Evolutionary conservation across 2,329 filamentous ascomycete species (phyloP), one percentile per base, ranked within the genome.

Genomic region (Penicillium concentricum): DNA sequence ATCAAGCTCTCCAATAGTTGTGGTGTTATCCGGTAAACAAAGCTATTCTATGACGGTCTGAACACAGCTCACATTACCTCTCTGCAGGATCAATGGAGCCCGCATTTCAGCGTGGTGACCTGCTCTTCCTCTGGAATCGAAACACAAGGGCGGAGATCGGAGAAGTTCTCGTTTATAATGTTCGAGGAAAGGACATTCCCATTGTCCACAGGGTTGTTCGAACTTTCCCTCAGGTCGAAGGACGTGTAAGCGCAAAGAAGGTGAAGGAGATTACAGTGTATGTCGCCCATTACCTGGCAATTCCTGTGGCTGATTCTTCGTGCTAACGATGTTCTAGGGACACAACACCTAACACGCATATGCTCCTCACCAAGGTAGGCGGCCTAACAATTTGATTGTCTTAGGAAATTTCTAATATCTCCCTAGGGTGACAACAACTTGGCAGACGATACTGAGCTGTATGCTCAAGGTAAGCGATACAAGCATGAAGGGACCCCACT

Each of bases 191-290:
- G 81, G 90, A 96, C 64, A 97, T 99, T 62, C 94, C 94, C 30
- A 99, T 99, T 75, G 94, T 99, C 64, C 94, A 99, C 79, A 82
- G 94, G 49, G 84, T 97, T 10, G 89, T 97, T 53, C 85, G 92
- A 76, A 81, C 81, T 62, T 87, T 85, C 74, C 72, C 73, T 2
- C 84, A 84, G 57, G 64, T 75, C 10, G 70, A 73, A 51, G 67
- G 58, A 15, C 54, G 48, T 15, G 34, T 2, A 6, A 72, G 69
- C 58, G 47, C 65, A 32, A 76, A 73, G 65, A 73, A 72, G 42
- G 70, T 67, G 13, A 72, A 72, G 60, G 66, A 70, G 57, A 59
- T 72, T 49, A 60, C 68, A 22, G 68, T 63, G 71, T 73, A 63
- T 22, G 67, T 64, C 34, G 7, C 8, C 18, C 41, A 4, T n/a